phyloP scores from a whole-genome alignment of 805 yeast species.

The Candida oleophila region DNA sequence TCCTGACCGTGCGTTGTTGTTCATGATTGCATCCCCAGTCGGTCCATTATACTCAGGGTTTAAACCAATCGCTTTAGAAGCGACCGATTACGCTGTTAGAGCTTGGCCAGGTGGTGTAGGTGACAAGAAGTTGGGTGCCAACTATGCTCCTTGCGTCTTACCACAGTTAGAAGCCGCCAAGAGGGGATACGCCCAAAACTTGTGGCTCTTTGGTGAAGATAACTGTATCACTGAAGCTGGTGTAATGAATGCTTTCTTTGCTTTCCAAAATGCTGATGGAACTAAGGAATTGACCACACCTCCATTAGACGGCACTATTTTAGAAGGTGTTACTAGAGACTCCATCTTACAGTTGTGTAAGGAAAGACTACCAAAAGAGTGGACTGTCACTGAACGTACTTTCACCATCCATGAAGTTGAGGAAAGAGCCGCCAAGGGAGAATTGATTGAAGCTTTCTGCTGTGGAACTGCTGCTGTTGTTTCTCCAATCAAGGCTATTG shows the following conservation, averaged over 20 bases:
- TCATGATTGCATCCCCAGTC: slow-evolving; percentile 90
- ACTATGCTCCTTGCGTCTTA: slow-evolving; percentile 92
- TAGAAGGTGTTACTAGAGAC: slow-evolving; percentile 96
- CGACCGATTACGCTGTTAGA: slow-evolving; percentile 93
- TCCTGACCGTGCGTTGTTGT: slow-evolving; percentile 80
- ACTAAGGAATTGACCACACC: slow-evolving; percentile 92
- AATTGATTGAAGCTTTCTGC: slow-evolving; percentile 92
- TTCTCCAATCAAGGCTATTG: slow-evolving; percentile 86
- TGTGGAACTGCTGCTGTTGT: slow-evolving; percentile 98
- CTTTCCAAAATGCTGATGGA: slow-evolving; percentile 76
- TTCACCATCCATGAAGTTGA: slow-evolving; percentile 78
- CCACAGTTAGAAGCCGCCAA: slow-evolving; percentile 90
- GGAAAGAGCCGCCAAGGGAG: slow-evolving; percentile 75
- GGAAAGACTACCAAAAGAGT: slow-evolving; percentile 66
- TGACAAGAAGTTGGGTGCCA: slow-evolving; percentile 93
- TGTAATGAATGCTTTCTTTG: slow-evolving; percentile 94
- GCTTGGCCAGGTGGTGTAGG: slow-evolving; percentile 99
- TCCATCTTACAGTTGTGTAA: slow-evolving; percentile 77
- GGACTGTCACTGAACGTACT: slow-evolving; percentile 83
- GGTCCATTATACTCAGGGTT: slow-evolving; percentile 94
- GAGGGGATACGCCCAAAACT: slow-evolving; percentile 92
- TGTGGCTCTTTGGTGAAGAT: slow-evolving; percentile 94
- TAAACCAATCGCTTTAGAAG: slow-evolving; percentile 92
- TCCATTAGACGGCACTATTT: slow-evolving; percentile 94
- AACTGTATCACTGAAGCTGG: slow-evolving; percentile 91